A percentile compares a stretch with the other conserved stretches of the same genome.
Evolutionary conservation across 148 eudicot species (phyloP).

Genomic region (Hydrangea macrophylla): DNA sequence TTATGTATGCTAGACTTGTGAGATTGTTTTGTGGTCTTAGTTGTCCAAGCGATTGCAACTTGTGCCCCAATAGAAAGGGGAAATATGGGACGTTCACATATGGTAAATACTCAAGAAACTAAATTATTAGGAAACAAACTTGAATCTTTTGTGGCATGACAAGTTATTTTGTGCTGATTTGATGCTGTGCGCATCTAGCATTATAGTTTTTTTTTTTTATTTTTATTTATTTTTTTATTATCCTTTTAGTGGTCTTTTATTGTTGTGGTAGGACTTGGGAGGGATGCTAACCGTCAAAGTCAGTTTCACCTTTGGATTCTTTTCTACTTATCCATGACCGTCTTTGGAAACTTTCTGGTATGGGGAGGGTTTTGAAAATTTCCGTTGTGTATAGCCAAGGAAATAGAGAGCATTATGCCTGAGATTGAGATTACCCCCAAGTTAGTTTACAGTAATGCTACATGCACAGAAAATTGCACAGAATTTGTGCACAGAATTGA

Average conservation of each 20-base stretch:
- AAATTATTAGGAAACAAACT: not conserved
- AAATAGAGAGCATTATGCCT: too few species aligned
- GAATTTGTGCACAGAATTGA: too few species aligned
- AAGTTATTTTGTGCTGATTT: conserved; percentile 4
- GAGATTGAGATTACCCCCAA: too few species aligned
- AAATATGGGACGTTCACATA: not conserved
- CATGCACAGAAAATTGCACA: too few species aligned
- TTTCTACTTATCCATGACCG: not conserved
- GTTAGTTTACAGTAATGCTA: too few species aligned
- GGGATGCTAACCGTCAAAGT: too few species aligned
- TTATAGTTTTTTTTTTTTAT: not conserved
- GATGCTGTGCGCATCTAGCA: not conserved
- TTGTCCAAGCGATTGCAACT: not conserved
- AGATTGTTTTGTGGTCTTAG: not conserved
- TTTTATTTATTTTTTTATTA: too few species aligned
- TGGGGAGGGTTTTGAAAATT: not conserved
- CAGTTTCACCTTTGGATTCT: too few species aligned
- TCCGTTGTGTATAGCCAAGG: not conserved
- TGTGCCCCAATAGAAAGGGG: not conserved
- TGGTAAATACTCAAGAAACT: not conserved
- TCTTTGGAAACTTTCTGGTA: not conserved
- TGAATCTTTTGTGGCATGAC: conserved; percentile 3
- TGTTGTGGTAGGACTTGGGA: too few species aligned
- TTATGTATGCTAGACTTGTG: not conserved
- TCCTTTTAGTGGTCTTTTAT: too few species aligned